These are phyloP conservation scores for Aegilops speltoides DNA, from an alignment of 176 grass and related monocot species.

Conservation along the genomic window DNA sequence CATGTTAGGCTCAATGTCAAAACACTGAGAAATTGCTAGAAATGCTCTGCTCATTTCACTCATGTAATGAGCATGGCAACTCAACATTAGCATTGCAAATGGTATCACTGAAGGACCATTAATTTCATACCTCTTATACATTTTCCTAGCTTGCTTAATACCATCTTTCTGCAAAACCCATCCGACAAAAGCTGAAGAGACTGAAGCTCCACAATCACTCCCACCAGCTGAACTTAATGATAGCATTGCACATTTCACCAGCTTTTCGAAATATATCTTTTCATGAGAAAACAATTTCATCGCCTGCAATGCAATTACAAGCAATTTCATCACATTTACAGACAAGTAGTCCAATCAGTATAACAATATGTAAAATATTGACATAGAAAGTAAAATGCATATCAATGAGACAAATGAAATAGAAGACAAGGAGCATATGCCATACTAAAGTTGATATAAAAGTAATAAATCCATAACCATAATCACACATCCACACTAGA, in stretches of 20 bases:
- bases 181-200: constrained; percentile 62
- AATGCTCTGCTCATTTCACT: not conserved
- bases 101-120: not conserved
- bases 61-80: not conserved
- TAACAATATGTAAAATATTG: constrained; percentile 18
- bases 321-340: not conserved
- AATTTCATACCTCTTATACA: constrained; percentile 61
- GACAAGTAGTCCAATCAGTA: not conserved
- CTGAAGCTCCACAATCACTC: constrained; percentile 45
- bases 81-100: not conserved
- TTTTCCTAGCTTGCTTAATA: constrained; percentile 67
- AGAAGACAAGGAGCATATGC: not conserved
- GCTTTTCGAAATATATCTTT: constrained; percentile 56
- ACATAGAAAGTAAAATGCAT: not conserved
- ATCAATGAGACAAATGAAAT: not conserved
- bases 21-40: not conserved
- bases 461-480: not conserved
- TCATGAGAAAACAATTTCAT: constrained; percentile 76
- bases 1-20: not conserved
- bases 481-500: not conserved
- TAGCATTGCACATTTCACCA: constrained; percentile 54
- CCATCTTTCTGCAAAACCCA: constrained; percentile 74
- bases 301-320: constrained; percentile 49
- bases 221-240: constrained; percentile 59
- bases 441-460: not conserved